Evolutionary conservation across 176 grass and related monocot genomes (phyloP).

Genomic region (Olyra latifolia): DNA sequence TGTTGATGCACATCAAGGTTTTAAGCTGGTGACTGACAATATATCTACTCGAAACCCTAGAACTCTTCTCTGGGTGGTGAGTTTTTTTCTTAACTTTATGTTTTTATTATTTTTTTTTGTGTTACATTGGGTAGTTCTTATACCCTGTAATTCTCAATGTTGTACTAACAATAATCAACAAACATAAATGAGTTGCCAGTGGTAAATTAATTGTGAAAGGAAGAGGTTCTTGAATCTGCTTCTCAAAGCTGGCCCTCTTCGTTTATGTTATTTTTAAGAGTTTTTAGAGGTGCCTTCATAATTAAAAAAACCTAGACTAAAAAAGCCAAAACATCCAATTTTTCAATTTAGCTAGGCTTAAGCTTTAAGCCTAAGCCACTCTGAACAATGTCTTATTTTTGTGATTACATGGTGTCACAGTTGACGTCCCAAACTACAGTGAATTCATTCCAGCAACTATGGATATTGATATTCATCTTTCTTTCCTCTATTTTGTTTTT

Average conservation of each 20-base stretch:
- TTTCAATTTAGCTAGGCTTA: too few species aligned
- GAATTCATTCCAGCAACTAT: background rate
- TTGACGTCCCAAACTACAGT: background rate
- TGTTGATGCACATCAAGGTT: constrained; percentile 98
- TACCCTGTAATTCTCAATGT: constrained; percentile 6
- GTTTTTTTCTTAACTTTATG: constrained; percentile 21
- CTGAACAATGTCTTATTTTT: too few species aligned
- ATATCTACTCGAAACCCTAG: constrained; percentile 88
- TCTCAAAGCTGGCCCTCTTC: too few species aligned
- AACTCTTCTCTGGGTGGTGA: constrained; percentile 96
- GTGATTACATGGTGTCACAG: background rate
- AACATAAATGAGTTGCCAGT: background rate
- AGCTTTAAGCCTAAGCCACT: too few species aligned
- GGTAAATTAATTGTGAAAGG: constrained; percentile 8
- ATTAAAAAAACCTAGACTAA: too few species aligned
- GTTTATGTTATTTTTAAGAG: too few species aligned
- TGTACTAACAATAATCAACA: constrained; percentile 6
- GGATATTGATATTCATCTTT: background rate
- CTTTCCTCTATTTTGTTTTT: background rate
- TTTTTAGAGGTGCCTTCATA: too few species aligned
- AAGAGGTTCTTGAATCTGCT: too few species aligned
- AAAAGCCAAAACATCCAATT: too few species aligned
- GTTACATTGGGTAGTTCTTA: constrained; percentile 1
- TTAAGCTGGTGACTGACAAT: constrained; percentile 94
- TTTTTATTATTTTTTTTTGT: background rate